These are phyloP conservation scores for Calonectria pseudoturangicola DNA, from an alignment of 2,329 filamentous ascomycete species.

Conservation along the genomic window DNA sequence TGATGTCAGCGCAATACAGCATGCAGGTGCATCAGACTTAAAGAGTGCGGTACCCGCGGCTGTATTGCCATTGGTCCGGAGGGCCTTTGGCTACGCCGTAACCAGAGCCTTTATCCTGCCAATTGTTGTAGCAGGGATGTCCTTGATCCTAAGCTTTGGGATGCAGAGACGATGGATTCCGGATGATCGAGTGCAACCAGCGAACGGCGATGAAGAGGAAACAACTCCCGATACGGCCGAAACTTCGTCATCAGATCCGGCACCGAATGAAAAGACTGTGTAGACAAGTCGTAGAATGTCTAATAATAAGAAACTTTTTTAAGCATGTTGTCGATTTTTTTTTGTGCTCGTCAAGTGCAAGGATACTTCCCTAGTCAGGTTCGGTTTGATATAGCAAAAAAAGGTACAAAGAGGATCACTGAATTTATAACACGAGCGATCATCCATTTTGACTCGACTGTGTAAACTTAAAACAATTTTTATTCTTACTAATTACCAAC, in stretches of 20 bases:
- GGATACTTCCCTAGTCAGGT: too few relatives aligned
- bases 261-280: conserved; percentile 18
- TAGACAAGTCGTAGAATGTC: conserved; percentile 10
- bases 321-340: too few relatives aligned
- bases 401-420: too few relatives aligned
- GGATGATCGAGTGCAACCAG: conserved; percentile 36
- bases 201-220: not conserved
- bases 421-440: not conserved
- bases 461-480: not conserved
- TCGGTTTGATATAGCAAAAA: too few relatives aligned
- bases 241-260: not conserved
- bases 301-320: not conserved
- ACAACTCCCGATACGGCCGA: not conserved
- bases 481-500: not conserved
- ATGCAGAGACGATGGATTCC: conserved; percentile 44
- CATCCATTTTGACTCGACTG: not conserved
- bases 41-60: not conserved
- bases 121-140: conserved; percentile 37
- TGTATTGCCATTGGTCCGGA: not conserved
- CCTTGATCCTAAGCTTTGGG: conserved; percentile 40
- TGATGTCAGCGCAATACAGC: not conserved
- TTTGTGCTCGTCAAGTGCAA: too few relatives aligned
- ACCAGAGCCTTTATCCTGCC: conserved; percentile 38
- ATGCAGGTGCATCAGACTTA: conserved; percentile 1
- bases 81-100: not conserved